Percentiles rank a stretch among this genome's conserved stretches.
These are phyloP conservation scores for Geoglossum cookeanum DNA, from an alignment of 2,329 filamentous ascomycete genomes.

Conservation along the genomic window DNA sequence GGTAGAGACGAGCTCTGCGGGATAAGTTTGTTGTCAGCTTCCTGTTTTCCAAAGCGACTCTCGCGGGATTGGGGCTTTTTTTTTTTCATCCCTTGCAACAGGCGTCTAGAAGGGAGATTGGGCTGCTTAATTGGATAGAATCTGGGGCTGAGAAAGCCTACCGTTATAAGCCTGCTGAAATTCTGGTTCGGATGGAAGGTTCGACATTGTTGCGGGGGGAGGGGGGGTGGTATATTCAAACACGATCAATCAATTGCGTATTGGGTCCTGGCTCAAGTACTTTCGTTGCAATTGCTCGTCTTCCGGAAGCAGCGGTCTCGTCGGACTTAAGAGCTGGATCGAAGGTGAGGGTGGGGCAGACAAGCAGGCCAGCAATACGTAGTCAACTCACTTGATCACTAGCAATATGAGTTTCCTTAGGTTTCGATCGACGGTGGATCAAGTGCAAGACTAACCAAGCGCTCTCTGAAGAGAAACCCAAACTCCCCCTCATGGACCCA, in stretches of 20 bases:
- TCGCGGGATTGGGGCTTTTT: background rate
- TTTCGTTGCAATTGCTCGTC: background rate
- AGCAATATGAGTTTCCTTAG: background rate
- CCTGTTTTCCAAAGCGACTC: background rate
- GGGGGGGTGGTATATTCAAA: background rate
- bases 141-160: slow-evolving; percentile 25
- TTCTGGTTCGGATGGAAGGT: slow-evolving; percentile 78
- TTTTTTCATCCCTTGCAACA: background rate
- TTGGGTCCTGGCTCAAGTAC: background rate
- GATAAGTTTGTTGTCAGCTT: background rate
- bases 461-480: background rate
- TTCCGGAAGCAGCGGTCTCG: background rate
- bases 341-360: background rate
- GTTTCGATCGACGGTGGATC: background rate
- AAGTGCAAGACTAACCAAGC: too few species aligned
- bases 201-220: slow-evolving; percentile 42
- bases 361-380: background rate
- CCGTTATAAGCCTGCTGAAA: slow-evolving; percentile 98
- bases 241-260: background rate
- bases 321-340: background rate
- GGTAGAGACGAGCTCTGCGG: slow-evolving; percentile 73
- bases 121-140: background rate
- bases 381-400: background rate
- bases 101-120: background rate
- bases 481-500: background rate